Conservation (phyloP, 1,284 basidiomycete species). For the Pterulicium gracile region DNA sequence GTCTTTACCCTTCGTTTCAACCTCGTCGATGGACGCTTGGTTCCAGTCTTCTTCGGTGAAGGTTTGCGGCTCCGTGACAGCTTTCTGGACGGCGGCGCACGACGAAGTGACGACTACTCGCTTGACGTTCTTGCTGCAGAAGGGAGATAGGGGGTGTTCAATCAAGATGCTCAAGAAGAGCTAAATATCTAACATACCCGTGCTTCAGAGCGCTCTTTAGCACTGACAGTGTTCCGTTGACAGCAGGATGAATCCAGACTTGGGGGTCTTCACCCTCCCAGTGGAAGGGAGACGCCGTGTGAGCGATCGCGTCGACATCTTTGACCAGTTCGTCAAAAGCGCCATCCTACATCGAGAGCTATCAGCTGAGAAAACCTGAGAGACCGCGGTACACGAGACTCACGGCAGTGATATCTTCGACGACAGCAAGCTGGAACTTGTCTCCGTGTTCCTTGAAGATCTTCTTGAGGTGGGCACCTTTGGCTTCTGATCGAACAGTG, state of each 20-base stretch:
- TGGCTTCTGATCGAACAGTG: conserved; percentile 17
- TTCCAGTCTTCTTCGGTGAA: conserved; percentile 33
- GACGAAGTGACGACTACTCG: conserved; percentile 61
- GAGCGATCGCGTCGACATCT: conserved; percentile 18
- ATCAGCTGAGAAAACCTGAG: background rate
- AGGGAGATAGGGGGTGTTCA: too few species aligned
- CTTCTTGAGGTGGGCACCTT: conserved; percentile 16
- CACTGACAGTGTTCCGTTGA: conserved; percentile 15
- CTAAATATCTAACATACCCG: conserved; percentile 10
- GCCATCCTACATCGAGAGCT: conserved; percentile 12
- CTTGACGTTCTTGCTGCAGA: conserved; percentile 29
- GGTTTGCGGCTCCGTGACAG: conserved; percentile 15
- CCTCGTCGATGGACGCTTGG: conserved; percentile 21
- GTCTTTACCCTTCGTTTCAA: conserved; percentile 22
- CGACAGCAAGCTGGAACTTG: conserved; percentile 17
- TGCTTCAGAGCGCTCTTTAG: conserved; percentile 10
- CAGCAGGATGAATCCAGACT: conserved; percentile 16
- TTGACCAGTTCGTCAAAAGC: conserved; percentile 23
- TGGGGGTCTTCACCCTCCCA: conserved; percentile 10
- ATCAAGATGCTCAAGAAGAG: too few species aligned
- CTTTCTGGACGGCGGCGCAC: conserved; percentile 31
- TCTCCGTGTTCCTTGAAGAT: conserved; percentile 14
- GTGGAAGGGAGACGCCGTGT: conserved; percentile 18
- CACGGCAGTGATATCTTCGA: conserved; percentile 17
- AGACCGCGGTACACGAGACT: background rate